Conservation (phyloP, 768 basidiomycete species). For the Hericium coralloides region DNA sequence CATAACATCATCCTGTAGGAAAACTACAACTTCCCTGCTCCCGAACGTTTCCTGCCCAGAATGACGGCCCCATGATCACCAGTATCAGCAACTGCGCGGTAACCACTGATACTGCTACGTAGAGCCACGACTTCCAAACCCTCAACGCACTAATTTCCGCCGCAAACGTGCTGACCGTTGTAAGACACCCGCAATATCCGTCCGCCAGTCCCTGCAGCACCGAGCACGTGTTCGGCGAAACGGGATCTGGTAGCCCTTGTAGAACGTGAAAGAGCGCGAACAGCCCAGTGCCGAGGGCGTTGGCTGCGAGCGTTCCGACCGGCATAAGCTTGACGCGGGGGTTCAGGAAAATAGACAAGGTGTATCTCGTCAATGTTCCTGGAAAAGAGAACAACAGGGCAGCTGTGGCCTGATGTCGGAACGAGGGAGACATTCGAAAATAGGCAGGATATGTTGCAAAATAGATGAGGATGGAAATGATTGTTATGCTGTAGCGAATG, state of each 20-base stretch:
- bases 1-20: not conserved
- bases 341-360: slow-evolving; percentile 69
- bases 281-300: slow-evolving; percentile 74
- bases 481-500: slow-evolving; percentile 42
- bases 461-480: slow-evolving; percentile 57
- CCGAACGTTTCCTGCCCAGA: slow-evolving; percentile 39
- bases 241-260: slow-evolving; percentile 40
- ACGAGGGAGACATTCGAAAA: slow-evolving; percentile 57
- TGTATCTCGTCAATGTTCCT: slow-evolving; percentile 78
- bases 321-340: slow-evolving; percentile 52
- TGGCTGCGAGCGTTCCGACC: slow-evolving; percentile 71
- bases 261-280: slow-evolving; percentile 66
- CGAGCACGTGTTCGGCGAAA: slow-evolving; percentile 50
- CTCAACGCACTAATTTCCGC: slow-evolving; percentile 62
- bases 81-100: slow-evolving; percentile 63
- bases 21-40: slow-evolving; percentile 40
- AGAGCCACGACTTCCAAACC: slow-evolving; percentile 52
- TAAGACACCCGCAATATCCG: slow-evolving; percentile 93
- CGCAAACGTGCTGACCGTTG: slow-evolving; percentile 89
- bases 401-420: slow-evolving; percentile 75
- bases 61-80: slow-evolving; percentile 61
- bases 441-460: slow-evolving; percentile 71
- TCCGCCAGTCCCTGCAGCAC: slow-evolving; percentile 77
- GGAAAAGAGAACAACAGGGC: slow-evolving; percentile 87
- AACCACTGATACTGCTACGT: slow-evolving; percentile 30